These are phyloP conservation scores for Saccharomycopsis fibuligera DNA, from an alignment of 805 yeast genomes.

Conservation along the genomic window DNA sequence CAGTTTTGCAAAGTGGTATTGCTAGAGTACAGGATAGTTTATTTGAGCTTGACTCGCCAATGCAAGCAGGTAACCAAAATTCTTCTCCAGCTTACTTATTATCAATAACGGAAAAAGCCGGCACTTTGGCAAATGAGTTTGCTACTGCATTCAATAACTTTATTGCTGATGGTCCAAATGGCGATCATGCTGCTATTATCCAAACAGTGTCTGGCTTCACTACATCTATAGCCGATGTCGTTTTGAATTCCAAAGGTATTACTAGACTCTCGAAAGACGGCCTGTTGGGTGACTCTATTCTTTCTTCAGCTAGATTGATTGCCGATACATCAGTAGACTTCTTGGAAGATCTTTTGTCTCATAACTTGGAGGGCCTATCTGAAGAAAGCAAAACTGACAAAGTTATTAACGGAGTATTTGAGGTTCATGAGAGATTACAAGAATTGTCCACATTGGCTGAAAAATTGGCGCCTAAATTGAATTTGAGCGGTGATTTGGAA, in stretches of 20 bases:
- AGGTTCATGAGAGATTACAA: slow-evolving; percentile 67
- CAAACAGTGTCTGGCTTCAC: slow-evolving; percentile 59
- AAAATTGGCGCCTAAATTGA: slow-evolving; percentile 39
- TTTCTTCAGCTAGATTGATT: slow-evolving; percentile 44
- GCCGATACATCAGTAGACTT: slow-evolving; percentile 50
- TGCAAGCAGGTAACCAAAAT: slow-evolving; percentile 76
- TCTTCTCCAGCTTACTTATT: slow-evolving; percentile 64
- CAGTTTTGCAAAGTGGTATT: slow-evolving; percentile 62
- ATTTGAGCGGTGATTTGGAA: slow-evolving; percentile 50
- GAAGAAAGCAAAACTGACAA: slow-evolving; percentile 68
- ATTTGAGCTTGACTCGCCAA: slow-evolving; percentile 67
- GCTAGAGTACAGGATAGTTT: slow-evolving; percentile 66
- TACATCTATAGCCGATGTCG: slow-evolving; percentile 52
- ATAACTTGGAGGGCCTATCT: slow-evolving; percentile 39
- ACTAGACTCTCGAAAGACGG: slow-evolving; percentile 46
- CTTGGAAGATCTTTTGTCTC: slow-evolving; percentile 53
- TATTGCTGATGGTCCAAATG: slow-evolving; percentile 67
- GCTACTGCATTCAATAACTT: slow-evolving; percentile 70
- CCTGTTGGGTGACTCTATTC: slow-evolving; percentile 44
- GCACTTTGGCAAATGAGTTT: slow-evolving; percentile 70
- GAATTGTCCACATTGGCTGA: slow-evolving; percentile 50
- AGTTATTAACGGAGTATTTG: slow-evolving; percentile 67
- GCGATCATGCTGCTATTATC: slow-evolving; percentile 58
- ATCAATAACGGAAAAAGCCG: slow-evolving; percentile 63
- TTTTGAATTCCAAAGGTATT: slow-evolving; percentile 66